A percentile compares a stretch with the other conserved stretches of the same genome.
Conservation (phyloP, 352 stramenopile species). For the Phytophthora tubulina region DNA sequence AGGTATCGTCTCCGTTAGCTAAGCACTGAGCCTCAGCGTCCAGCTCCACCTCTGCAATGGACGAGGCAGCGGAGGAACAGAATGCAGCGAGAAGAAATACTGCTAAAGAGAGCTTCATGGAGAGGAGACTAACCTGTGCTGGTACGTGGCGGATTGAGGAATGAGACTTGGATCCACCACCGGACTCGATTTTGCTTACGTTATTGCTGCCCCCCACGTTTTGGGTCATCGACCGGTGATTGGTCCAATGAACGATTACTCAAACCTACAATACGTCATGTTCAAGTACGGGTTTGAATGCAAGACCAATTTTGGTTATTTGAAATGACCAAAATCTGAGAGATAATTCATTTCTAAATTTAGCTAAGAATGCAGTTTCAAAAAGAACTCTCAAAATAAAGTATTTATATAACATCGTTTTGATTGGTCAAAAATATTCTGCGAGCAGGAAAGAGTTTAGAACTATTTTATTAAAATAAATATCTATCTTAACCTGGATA, state of each 20-base stretch:
- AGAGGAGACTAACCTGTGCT: slow-evolving; percentile 25
- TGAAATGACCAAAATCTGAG: too few relatives aligned
- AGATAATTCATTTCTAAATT: too few relatives aligned
- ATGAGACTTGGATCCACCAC: slow-evolving; percentile 17
- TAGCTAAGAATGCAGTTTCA: too few relatives aligned
- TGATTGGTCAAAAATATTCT: too few relatives aligned
- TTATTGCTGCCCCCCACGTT: not conserved
- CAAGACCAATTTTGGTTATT: too few relatives aligned
- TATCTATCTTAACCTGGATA: too few relatives aligned
- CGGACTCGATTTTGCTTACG: slow-evolving; percentile 8
- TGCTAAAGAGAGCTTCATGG: slow-evolving; percentile 15
- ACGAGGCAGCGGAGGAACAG: not conserved
- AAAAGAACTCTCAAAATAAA: too few relatives aligned
- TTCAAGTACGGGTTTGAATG: too few relatives aligned
- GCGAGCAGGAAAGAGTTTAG: too few relatives aligned
- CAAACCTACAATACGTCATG: too few relatives aligned
- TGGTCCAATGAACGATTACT: slow-evolving; percentile 15
- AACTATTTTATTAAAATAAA: too few relatives aligned
- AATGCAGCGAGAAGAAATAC: slow-evolving; percentile 5
- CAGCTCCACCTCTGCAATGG: slow-evolving; percentile 18
- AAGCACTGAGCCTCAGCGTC: slow-evolving; percentile 30
- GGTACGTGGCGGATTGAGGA: slow-evolving; percentile 7
- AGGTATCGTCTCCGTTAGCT: slow-evolving; percentile 38
- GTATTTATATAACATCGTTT: too few relatives aligned
- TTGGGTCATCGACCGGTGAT: not conserved